phyloP scores from a whole-genome alignment of 805 yeast species.

The Yarrowia phangngaensis region DNA sequence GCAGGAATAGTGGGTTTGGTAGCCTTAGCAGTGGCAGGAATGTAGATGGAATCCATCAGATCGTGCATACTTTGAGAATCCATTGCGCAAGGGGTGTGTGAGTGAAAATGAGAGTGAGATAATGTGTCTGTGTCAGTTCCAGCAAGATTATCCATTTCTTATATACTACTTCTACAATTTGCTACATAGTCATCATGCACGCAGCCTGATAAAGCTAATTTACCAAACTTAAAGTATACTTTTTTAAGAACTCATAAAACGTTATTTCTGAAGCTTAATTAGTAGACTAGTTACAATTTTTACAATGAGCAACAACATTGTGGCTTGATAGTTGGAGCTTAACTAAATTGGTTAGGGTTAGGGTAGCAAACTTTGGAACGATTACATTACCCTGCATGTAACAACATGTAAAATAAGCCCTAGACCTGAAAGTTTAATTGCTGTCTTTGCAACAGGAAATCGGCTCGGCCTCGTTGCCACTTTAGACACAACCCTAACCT shows the following conservation, averaged over 20 bases:
- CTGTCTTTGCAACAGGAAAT: no score
- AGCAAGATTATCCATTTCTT: no score
- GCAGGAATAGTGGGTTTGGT: conserved; percentile 15
- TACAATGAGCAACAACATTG: no score
- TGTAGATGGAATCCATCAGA: conserved; percentile 27
- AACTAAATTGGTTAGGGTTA: conserved; percentile 9
- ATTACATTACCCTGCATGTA: conserved; percentile 17
- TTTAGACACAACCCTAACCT: no score
- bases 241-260: no score
- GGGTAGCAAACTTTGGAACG: background rate
- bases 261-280: no score
- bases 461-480: no score
- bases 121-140: background rate
- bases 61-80: conserved; percentile 25
- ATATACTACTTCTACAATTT: no score
- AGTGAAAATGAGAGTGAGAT: background rate
- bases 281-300: no score
- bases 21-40: conserved; percentile 12
- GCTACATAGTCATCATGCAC: no score
- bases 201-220: no score
- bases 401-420: conserved; percentile 21
- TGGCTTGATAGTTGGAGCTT: conserved; percentile 18
- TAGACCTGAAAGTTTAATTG: background rate
- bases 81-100: background rate
- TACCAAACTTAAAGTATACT: no score